phyloP scores from a whole-genome alignment of 2,329 filamentous ascomycete genomes.

The Penicillium hordei region DNA sequence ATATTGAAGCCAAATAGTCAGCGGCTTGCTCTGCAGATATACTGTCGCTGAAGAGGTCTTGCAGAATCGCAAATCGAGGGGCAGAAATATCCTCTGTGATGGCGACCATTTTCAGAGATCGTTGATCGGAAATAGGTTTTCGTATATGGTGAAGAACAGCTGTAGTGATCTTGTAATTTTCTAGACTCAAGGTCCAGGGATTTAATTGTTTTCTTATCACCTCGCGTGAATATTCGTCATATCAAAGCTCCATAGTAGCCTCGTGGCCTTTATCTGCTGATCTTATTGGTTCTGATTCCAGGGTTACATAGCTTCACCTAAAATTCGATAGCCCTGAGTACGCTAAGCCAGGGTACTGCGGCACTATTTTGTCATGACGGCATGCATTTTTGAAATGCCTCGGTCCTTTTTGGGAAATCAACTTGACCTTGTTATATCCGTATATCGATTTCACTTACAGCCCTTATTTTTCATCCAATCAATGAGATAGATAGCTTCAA shows the following conservation, averaged over 20 bases:
- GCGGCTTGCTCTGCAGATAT: background rate
- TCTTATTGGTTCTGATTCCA: slow-evolving; percentile 3
- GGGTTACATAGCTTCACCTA: background rate
- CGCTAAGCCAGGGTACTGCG: background rate
- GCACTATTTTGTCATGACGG: background rate
- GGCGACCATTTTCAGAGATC: background rate
- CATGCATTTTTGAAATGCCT: background rate
- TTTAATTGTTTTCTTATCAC: background rate
- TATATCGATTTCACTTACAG: no score
- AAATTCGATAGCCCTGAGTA: background rate
- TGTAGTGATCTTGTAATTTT: background rate
- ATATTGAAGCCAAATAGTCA: background rate
- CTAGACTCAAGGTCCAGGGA: background rate
- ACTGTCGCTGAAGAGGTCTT: background rate
- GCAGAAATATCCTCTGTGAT: background rate
- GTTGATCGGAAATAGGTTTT: background rate
- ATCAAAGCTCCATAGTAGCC: background rate
- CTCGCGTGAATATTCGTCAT: background rate
- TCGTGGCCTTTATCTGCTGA: slow-evolving; percentile 4
- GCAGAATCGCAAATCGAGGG: background rate
- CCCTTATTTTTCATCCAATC: background rate
- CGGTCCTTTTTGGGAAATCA: background rate
- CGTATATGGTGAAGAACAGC: background rate
- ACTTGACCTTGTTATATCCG: background rate
- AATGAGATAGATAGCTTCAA: background rate